Percentiles rank a stretch among this genome's conserved stretches.
These are phyloP conservation scores for Geotrichum europaeum DNA, from an alignment of 1,139 yeast species.

Conservation along the genomic window DNA sequence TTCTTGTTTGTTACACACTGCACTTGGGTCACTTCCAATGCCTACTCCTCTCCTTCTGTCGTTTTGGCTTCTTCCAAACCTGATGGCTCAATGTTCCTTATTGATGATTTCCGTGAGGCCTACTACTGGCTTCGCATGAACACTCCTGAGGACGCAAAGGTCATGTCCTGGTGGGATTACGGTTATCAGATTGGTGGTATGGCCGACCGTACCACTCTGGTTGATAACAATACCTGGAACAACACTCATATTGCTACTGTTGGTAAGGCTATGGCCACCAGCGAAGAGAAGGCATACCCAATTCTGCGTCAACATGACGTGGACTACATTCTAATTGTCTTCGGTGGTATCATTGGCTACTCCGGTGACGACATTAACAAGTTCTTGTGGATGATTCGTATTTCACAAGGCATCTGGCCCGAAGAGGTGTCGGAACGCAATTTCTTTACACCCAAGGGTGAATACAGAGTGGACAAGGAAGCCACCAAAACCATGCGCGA, in stretches of 20 bases:
- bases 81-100: constrained; percentile 78
- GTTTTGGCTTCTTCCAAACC: constrained; percentile 79
- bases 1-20: constrained; percentile 85
- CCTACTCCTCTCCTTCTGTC: constrained; percentile 97
- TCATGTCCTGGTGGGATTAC: constrained; percentile 99
- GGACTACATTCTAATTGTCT: constrained; percentile 85
- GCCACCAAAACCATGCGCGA: constrained; percentile 84
- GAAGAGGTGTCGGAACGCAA: constrained; percentile 85
- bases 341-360: constrained; percentile 91
- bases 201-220: constrained; percentile 98
- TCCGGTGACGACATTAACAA: constrained; percentile 97
- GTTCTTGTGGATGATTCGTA: constrained; percentile 98
- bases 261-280: constrained; percentile 93
- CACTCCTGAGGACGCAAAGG: constrained; percentile 90
- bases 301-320: constrained; percentile 89
- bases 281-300: constrained; percentile 83
- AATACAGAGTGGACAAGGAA: constrained; percentile 73
- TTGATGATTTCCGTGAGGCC: constrained; percentile 98
- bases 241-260: constrained; percentile 99
- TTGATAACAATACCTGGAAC: constrained; percentile 99
- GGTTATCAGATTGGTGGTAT: constrained; percentile 99
- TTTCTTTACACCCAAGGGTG: constrained; percentile 79
- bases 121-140: constrained; percentile 99
- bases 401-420: constrained; percentile 99
- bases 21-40: constrained; percentile 94